Evolutionary conservation across 179 eudicot genomes (phyloP).

Genomic region (Silene coronaria): DNA sequence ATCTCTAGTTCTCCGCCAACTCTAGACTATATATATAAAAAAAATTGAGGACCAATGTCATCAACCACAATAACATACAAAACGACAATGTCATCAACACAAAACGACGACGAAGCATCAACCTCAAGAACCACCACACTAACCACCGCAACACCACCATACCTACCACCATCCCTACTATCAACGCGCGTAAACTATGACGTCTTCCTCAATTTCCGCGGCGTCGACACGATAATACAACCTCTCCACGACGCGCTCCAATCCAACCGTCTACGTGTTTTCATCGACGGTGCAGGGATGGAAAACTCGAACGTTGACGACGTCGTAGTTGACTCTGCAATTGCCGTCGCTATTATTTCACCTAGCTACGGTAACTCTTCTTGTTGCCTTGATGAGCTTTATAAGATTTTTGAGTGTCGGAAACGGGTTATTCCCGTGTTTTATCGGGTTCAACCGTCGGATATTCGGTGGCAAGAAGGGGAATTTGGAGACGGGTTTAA

Average conservation of each 20-base stretch:
- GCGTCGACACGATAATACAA: constrained; percentile 31
- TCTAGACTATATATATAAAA: too few species aligned
- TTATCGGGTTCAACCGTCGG: constrained; percentile 33
- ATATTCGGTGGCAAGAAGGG: constrained; percentile 34
- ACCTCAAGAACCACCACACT: not conserved
- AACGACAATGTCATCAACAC: constrained; percentile 1
- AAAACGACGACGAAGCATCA: not conserved
- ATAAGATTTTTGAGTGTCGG: constrained; percentile 18
- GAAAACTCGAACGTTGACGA: constrained; percentile 31
- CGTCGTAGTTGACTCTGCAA: constrained; percentile 35
- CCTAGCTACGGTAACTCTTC: constrained; percentile 30
- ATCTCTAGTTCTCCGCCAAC: too few species aligned
- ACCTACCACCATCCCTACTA: constrained; percentile 31
- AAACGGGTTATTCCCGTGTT: constrained; percentile 37
- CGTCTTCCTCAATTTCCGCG: constrained; percentile 45
- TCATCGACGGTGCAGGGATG: constrained; percentile 28
- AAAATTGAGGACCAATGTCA: too few species aligned
- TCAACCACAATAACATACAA: too few species aligned
- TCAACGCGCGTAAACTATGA: constrained; percentile 35
- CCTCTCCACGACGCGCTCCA: constrained; percentile 14
- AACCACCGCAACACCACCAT: constrained; percentile 13
- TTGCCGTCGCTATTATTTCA: constrained; percentile 32
- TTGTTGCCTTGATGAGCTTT: constrained; percentile 35
- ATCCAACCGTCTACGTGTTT: constrained; percentile 20
- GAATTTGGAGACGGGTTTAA: constrained; percentile 21